These are phyloP conservation scores for Endothia cerciana DNA, from an alignment of 2,329 filamentous ascomycete genomes.

Conservation along the genomic window DNA sequence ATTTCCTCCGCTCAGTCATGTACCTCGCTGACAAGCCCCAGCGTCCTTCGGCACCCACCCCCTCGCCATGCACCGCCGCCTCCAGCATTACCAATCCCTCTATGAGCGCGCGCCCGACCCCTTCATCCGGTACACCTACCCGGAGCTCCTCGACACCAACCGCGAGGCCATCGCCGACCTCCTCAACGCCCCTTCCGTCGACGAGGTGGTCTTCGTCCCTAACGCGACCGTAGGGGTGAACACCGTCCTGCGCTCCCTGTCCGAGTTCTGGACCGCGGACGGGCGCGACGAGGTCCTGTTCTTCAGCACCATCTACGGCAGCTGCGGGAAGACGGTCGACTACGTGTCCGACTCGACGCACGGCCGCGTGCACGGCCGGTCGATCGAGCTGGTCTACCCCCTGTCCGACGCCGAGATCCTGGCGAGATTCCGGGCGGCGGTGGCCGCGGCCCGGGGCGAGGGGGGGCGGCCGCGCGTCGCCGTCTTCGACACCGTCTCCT, in stretches of 20 bases:
- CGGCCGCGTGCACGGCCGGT: conserved; percentile 47
- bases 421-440: conserved; percentile 59
- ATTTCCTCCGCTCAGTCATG: background rate
- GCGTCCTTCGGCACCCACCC: conserved; percentile 84
- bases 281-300: conserved; percentile 79
- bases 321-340: conserved; percentile 73
- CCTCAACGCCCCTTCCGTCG: conserved; percentile 63
- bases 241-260: conserved; percentile 76
- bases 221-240: conserved; percentile 84
- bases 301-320: conserved; percentile 79
- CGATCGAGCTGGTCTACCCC: conserved; percentile 70
- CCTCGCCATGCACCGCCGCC: conserved; percentile 58
- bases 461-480: conserved; percentile 70
- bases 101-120: conserved; percentile 72
- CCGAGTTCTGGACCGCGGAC: conserved; percentile 58
- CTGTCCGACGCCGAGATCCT: conserved; percentile 71
- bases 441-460: conserved; percentile 53
- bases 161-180: conserved; percentile 67
- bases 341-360: conserved; percentile 70
- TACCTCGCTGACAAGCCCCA: conserved; percentile 35
- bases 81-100: conserved; percentile 67
- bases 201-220: conserved; percentile 74
- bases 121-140: conserved; percentile 74
- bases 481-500: conserved; percentile 80
- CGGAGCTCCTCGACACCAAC: conserved; percentile 63